Evolutionary conservation across 192 early-diverging fungal genomes (phyloP), one percentile per base, ranked within the genome.

Genomic region (Phlyctochytrium planicorne): DNA sequence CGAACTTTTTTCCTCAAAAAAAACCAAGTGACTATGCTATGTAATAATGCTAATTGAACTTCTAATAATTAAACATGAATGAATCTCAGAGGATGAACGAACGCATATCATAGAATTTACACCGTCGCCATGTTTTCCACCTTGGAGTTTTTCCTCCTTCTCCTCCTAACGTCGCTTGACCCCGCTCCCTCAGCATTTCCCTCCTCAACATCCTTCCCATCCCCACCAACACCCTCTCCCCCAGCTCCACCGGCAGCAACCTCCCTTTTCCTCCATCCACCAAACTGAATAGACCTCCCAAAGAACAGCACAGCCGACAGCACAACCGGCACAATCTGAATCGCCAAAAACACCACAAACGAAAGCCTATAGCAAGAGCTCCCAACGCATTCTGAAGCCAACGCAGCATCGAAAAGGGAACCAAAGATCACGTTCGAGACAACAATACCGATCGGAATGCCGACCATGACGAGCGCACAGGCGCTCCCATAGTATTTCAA

Each of bases 381-480:
- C 16, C 65, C 65, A n/a, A 57, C 16, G 34, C 65, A 67, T 30
- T 40, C 63, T 25, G 40, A 6, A 34, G 37, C 34, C 12, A 20
- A 24, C 0, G 31, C 36, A 6, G 32, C 23, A 36, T 76, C 68
- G 56, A 59, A 68, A 32, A 76, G 24, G n/a, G 20, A 2, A 6
- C 67, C 67, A 62, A 66, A 76, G 16, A 76, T 29, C 1, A 65
- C n/a, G 35, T 76, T 72, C 0, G 66, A 64, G 1, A 34, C 25
- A 14, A 76, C 53, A 20, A 76, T 55, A 2, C 70, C 70, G 27
- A 72, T 30, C 1, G 75, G 75, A 16, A 76, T 72, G 20, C 55
- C 55, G 10, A 55, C 30, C 62, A 76, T 59, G 3, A 72, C 59
- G 34, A 68, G 67, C 2, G 62, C 70, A 24, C 56, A 73, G 23